phyloP scores from a whole-genome alignment of 2,329 filamentous ascomycete species.

The Fusarium sp. region DNA sequence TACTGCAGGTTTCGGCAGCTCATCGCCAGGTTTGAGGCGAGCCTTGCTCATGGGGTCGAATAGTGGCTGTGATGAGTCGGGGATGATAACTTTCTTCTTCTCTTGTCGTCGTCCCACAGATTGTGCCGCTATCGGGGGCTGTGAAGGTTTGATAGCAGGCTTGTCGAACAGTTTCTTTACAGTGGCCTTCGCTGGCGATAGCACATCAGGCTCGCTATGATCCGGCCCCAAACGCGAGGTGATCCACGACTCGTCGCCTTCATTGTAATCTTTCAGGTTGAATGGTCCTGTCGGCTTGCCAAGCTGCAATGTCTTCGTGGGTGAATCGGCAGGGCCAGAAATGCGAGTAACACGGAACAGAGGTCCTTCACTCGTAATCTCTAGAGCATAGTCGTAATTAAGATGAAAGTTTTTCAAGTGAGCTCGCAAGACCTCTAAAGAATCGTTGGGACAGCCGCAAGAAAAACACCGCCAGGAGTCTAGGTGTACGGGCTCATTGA shows the following conservation, averaged over 20 bases:
- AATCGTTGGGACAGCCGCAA: conserved; percentile 62
- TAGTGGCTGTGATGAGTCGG: conserved; percentile 64
- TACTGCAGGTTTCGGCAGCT: conserved; percentile 57
- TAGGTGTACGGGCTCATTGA: conserved; percentile 59
- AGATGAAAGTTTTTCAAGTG: conserved; percentile 62
- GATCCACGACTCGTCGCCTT: conserved; percentile 61
- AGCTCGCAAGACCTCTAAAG: conserved; percentile 60
- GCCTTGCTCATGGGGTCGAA: conserved; percentile 69
- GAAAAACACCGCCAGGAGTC: conserved; percentile 64
- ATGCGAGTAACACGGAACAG: conserved; percentile 56
- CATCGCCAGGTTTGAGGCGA: conserved; percentile 61
- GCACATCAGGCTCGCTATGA: conserved; percentile 43
- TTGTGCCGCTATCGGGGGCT: conserved; percentile 10
- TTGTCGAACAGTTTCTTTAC: conserved; percentile 45
- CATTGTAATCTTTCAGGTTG: conserved; percentile 57
- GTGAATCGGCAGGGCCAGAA: conserved; percentile 45
- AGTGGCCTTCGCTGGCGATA: conserved; percentile 41
- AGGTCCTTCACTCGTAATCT: conserved; percentile 53
- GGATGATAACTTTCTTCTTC: conserved; percentile 56
- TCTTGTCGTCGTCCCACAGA: conserved; percentile 23
- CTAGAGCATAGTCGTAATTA: conserved; percentile 58
- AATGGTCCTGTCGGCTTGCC: conserved; percentile 58
- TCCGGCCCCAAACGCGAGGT: conserved; percentile 56
- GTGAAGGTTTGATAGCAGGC: conserved; percentile 28
- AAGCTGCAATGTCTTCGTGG: conserved; percentile 57